These are phyloP conservation scores for Cantharellus anzutake DNA, from an alignment of 768 basidiomycete genomes.

Conservation along the genomic window DNA sequence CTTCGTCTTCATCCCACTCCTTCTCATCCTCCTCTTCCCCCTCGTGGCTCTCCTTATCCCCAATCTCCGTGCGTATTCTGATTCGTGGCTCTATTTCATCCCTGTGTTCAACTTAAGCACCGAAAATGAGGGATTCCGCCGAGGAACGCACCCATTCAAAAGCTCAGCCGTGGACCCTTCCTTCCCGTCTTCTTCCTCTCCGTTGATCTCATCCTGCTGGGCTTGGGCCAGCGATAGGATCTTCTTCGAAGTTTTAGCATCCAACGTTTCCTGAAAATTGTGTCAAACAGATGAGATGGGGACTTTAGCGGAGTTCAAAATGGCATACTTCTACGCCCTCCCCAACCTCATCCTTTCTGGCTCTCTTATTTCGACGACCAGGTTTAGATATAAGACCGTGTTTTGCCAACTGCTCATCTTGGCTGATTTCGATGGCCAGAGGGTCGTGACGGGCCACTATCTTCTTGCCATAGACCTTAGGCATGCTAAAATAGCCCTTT, in stretches of 20 bases:
- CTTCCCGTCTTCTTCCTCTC: constrained; percentile 40
- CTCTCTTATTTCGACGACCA: constrained; percentile 34
- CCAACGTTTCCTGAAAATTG: constrained; percentile 38
- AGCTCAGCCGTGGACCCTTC: constrained; percentile 28
- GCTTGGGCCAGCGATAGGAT: constrained; percentile 86
- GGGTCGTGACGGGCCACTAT: constrained; percentile 48
- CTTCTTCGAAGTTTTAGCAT: constrained; percentile 62
- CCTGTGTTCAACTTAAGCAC: not conserved
- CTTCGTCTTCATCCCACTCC: constrained; percentile 21
- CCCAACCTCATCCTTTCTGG: constrained; percentile 32
- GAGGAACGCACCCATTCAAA: not conserved
- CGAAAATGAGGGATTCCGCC: not conserved
- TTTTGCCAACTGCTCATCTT: constrained; percentile 56
- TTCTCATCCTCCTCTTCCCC: constrained; percentile 5
- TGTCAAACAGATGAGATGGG: not conserved
- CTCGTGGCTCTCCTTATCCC: not conserved
- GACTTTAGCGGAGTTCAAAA: not conserved
- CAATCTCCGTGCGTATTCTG: too few species aligned
- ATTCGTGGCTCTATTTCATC: too few species aligned
- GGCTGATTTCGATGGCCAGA: constrained; percentile 61
- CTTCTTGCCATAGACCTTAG: not conserved
- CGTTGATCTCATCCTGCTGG: constrained; percentile 78
- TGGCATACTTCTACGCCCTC: not conserved
- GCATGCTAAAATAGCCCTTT: not conserved
- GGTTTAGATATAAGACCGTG: constrained; percentile 63